Base-by-base conservation (phyloP, 163 green algal genomes). In the Smithsoniella earleae region DNA sequence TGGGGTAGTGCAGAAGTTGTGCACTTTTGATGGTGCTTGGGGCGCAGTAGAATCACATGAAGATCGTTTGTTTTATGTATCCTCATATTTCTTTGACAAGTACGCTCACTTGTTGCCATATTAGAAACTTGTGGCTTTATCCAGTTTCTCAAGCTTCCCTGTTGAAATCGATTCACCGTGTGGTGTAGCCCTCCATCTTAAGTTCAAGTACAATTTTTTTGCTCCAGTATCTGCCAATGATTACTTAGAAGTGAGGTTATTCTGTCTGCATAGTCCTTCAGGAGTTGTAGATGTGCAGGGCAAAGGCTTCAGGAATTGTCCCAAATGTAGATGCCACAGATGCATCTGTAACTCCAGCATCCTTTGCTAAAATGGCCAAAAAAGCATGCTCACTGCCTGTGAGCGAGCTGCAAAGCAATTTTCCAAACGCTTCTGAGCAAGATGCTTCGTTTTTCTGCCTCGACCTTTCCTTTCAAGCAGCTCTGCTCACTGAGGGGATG, bases 11-110 rank as follows among this genome's bases (percentile, higher is more conserved):
- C 76, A 90, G 82, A 77, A 84, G 10, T 66, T 86, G 54, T 96
- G 90, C 79, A 90, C 85, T 2, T 98, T 98, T 77, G 88, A 86
- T 54, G 93, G 93, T 36, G 91, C 87, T 0, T 98, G 93, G 93
- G 84, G 85, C 18, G 90, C 87, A 37, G 63, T 73, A 4, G 8
- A 22, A 38, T 66, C 36, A 30, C 30, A 40, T 25, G 27, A 18
- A 36, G 66, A 36, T 20, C 77, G 77, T 2, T 76, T 84, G 22
- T 95, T 96, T 77, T 97, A 96, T 63, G 80, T 98, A 13, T 94
- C 82, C 33, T 91, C 85, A 44, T 95, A 94, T 79, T 91, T 95
- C 77, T 69, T 69, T 43, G 58, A 69, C 58, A 30, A 34, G 58
- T 69, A 22, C 36, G 28, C 38, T 20, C 64, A 0, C 28, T 62